A percentile compares a stretch with the other conserved stretches of the same genome.
phyloP scores from a whole-genome alignment of 306 rosid genomes.

The Cucurbita pepo region DNA sequence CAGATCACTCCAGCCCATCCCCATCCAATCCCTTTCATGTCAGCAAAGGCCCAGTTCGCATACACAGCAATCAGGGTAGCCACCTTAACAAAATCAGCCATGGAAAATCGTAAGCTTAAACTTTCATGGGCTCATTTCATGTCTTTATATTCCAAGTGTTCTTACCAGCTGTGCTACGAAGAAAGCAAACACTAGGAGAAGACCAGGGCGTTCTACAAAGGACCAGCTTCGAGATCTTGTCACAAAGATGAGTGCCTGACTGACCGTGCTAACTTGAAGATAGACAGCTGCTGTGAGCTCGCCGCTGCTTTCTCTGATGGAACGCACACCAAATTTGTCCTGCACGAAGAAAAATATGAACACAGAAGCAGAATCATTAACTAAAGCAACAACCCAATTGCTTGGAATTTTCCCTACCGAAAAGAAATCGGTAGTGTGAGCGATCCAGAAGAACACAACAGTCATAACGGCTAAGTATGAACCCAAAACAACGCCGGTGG shows the following conservation, averaged over 20 bases:
- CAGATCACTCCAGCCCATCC: slow-evolving; percentile 89
- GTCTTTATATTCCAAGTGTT: neutral
- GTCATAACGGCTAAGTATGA: slow-evolving; percentile 78
- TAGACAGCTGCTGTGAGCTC: slow-evolving; percentile 81
- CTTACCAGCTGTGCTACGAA: slow-evolving; percentile 56
- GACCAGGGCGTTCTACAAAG: slow-evolving; percentile 70
- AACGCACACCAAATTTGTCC: slow-evolving; percentile 57
- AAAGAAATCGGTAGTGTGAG: slow-evolving; percentile 48
- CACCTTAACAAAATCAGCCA: slow-evolving; percentile 6
- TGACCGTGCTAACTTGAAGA: slow-evolving; percentile 79
- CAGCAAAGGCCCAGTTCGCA: slow-evolving; percentile 64
- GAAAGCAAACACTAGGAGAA: slow-evolving; percentile 42
- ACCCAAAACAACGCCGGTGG: slow-evolving; percentile 66
- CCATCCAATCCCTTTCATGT: slow-evolving; percentile 68
- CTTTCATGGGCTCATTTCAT: no score
- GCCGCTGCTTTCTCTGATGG: slow-evolving; percentile 16
- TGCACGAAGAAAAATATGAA: slow-evolving; percentile 3
- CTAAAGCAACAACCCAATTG: neutral
- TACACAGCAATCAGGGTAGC: slow-evolving; percentile 76
- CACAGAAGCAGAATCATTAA: neutral
- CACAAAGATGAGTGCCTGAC: slow-evolving; percentile 90
- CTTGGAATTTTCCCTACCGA: slow-evolving; percentile 19
- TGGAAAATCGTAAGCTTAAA: no score
- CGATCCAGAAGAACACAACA: slow-evolving; percentile 74
- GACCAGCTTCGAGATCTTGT: slow-evolving; percentile 85